Base-by-base conservation (phyloP, 108 stramenopile species). In the Cylindrotheca closterium region DNA sequence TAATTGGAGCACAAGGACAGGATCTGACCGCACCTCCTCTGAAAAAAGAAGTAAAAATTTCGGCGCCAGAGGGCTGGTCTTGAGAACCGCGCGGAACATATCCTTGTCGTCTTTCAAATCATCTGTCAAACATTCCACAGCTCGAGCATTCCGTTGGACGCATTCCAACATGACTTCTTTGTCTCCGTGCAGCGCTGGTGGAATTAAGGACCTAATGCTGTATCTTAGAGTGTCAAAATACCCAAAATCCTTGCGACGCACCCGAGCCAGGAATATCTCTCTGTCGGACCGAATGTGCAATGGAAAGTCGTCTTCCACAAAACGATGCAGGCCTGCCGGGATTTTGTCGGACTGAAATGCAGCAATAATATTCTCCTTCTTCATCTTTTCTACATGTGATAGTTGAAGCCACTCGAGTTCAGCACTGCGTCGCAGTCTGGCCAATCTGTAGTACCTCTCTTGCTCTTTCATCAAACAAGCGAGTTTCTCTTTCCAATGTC, bases 101-200 rank as follows among this genome's bases (percentile, higher is more conserved):
- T 73, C 63, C 22, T 47, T 47, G 42, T 73, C 71, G 29, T 73
- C 71, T 33, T 63, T 34, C 51, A 73, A 45, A 2, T 37, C 19
- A 25, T 18, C 24, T 8, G 51, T 33, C 71, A 65, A 59, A 32
- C 46, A 48, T 60, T 73, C 71, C 19, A 73, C 47, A 0, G 59
- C 58, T 29, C 33, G 45, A 2, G 57, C 50, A 24, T 59, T 42
- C 21, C 52, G 55, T 2, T 24, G 56, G 4, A 65, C 3, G 5
- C 59, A 19, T n/a, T 55, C 57, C 63, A 73, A 17, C 2, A 73
- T 65, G 7, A 73, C 63, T 34, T 65, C 63, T 47, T 73, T 73
- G 64, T 73, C 71, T 12, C 55, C 64, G 4, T 57, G 27, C 32
- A 73, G 50, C 48, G 32, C 21, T 22, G 51, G 55, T 0, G 71